Evolutionary conservation across 148 eudicot genomes (phyloP), one percentile per base, ranked within the genome.

Genomic region (Rhododendron vialii): DNA sequence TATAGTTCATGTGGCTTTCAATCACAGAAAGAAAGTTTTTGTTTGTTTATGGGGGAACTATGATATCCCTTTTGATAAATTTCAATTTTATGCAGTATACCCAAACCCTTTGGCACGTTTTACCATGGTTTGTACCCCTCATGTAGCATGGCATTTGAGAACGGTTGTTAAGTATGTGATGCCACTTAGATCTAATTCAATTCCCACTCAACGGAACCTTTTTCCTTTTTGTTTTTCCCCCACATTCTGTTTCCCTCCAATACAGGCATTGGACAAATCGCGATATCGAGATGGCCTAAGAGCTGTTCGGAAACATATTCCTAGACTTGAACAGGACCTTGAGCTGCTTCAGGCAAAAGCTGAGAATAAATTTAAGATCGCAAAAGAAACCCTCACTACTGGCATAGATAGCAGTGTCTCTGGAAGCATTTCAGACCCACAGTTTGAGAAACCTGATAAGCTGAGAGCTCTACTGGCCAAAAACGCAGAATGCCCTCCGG

Each of bases 211-310:
- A 18, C 12, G 7, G 20, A 57, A 20, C 24, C n/a, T 18, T 9
- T 0, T 69, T 45, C 48, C 1, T 18, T 41, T 73, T 51, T 73
- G 59, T 67, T 20, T 17, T 57, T 2, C n/a, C n/a, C 11, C 48
- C 73, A 26, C 28, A 79, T 3, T 63, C 76, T 48, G 2, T 55
- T 82, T 12, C 11, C 18, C 18, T 28, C 15, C 24, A 63, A n/a
- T 86, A 75, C 87, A 97, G 99, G 99, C 98, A n/a, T 88, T 97
- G 82, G 98, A 97, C 87, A 97, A 97, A 92, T 97, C 98, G 78
- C 91, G 86, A 80, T 89, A 93, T 88, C 88, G 93, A 71, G 99
- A 95, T 89, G 94, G 91, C 57, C 92, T 96, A 33, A 91, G 98
- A 85, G 95, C 96, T 50, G 91, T 97, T 71, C 91, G 93, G 90